Evolutionary conservation across 208 protist genomes (phyloP), one percentile per base, ranked within the genome.

Genomic region (Acanthamoeba quina): DNA sequence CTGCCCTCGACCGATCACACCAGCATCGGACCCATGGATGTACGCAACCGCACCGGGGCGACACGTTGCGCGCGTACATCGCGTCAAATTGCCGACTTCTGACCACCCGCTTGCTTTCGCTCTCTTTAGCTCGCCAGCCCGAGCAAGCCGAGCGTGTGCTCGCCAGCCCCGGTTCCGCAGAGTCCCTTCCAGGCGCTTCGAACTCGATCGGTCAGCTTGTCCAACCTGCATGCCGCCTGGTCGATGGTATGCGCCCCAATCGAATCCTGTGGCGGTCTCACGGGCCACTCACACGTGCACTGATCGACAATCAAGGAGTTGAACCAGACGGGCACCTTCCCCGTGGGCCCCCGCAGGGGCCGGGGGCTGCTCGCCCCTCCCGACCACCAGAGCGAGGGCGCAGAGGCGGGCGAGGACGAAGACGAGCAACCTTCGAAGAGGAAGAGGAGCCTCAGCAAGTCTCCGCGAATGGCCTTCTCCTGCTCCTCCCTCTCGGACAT

Each of bases 401-500:
- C 31, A 41, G 68, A 64, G 58, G 24, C 5, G 13, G 5, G 13
- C 58, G 58, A 64, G 13, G 58, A 64, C 68, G 68, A 76, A 34
- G 19, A 6, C 68, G 68, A 76, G 68, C 19, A 34, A 17, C 68
- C n/a, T 34, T 5, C 68, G 26, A 76, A 76, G 68, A 29, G 68
- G 29, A 76, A 76, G 68, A 29, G 68, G 21, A 5, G 15, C 68
- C 0, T 31, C 6, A 44, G 10, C n/a, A 76, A 76, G 68, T 17
- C 24, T 2, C 10, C 68, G 0, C 68, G 68, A 41, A 76, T 76
- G 68, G 68, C 68, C 31, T n/a, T 29, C 11, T 76, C 68, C 68
- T 76, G 68, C 68, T 76, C 68, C 0, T 76, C 68, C 10, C 21
- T 76, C 19, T 76, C 68, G 26, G 68, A 76, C 37, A 76, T 76